Evolutionary conservation across 495 filamentous ascomycete species (phyloP).

Genomic region (Penicillium tannophilum): DNA sequence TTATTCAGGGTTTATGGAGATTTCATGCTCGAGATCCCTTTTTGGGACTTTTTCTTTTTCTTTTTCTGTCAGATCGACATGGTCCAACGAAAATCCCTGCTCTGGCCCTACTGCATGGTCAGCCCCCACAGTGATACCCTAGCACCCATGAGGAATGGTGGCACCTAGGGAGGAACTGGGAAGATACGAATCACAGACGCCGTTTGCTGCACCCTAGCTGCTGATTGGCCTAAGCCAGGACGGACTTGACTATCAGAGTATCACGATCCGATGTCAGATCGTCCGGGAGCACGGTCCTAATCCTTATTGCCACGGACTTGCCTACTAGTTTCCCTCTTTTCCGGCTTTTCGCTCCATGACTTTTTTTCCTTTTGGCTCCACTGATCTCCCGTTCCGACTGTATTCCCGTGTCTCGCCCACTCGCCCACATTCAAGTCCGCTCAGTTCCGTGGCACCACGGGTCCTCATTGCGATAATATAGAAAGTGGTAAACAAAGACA

Average conservation of each 20-base stretch:
- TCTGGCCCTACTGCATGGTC: conserved; percentile 13
- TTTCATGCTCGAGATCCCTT: background rate
- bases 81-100: conserved; percentile 12
- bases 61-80: background rate
- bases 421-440: background rate
- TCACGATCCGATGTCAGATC: conserved; percentile 34
- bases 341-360: conserved; percentile 13
- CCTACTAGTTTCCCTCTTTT: conserved; percentile 3
- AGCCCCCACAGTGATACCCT: conserved; percentile 16
- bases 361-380: conserved; percentile 24
- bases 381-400: conserved; percentile 43
- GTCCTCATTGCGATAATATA: background rate
- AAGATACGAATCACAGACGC: conserved; percentile 19
- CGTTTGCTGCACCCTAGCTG: conserved; percentile 5
- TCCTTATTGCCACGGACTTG: conserved; percentile 28
- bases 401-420: conserved; percentile 28
- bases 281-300: conserved; percentile 20
- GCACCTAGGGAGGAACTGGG: conserved; percentile 3
- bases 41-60: background rate
- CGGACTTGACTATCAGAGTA: conserved; percentile 16
- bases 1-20: conserved; percentile 6
- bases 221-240: conserved; percentile 24
- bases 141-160: conserved; percentile 7
- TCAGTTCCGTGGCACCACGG: conserved; percentile 8
- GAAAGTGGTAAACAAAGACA: background rate